Percentiles rank a stretch among this genome's conserved stretches.
Conservation (phyloP, 306 rosid genomes). For the Quercus aquifolioides region DNA sequence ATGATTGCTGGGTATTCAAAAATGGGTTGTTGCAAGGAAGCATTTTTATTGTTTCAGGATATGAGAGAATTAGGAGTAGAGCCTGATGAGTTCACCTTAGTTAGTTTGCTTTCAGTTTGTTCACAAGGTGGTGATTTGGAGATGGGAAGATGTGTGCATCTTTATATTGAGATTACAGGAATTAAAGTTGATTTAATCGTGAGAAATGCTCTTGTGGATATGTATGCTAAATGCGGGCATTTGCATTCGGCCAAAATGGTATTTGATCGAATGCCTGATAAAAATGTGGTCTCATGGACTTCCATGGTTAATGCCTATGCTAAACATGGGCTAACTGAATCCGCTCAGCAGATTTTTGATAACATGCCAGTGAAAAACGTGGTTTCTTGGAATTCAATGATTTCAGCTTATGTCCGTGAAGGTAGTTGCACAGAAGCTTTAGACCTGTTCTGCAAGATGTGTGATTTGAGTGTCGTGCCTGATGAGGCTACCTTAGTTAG, state of each 20-base stretch:
- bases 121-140: slow-evolving; percentile 45
- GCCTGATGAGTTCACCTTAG: slow-evolving; percentile 60
- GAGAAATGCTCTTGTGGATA: slow-evolving; percentile 55
- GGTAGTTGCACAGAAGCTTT: slow-evolving; percentile 53
- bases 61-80: slow-evolving; percentile 42
- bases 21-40: slow-evolving; percentile 33
- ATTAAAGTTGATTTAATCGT: slow-evolving; percentile 52
- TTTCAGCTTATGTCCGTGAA: slow-evolving; percentile 53
- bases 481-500: slow-evolving; percentile 63
- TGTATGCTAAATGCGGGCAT: slow-evolving; percentile 71
- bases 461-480: slow-evolving; percentile 45
- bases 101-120: slow-evolving; percentile 66
- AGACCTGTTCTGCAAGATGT: slow-evolving; percentile 55
- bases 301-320: slow-evolving; percentile 63
- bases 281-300: slow-evolving; percentile 66
- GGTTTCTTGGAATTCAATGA: slow-evolving; percentile 79
- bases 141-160: slow-evolving; percentile 56
- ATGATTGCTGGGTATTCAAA: slow-evolving; percentile 63
- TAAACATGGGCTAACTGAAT: slow-evolving; percentile 42
- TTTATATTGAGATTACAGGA: slow-evolving; percentile 37
- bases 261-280: slow-evolving; percentile 46
- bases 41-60: slow-evolving; percentile 43
- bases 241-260: slow-evolving; percentile 41
- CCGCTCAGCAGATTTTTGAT: slow-evolving; percentile 42
- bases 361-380: slow-evolving; percentile 62